Evolutionary conservation across 441 rosid species (phyloP).

Genomic region (Eutrema salsugineum): DNA sequence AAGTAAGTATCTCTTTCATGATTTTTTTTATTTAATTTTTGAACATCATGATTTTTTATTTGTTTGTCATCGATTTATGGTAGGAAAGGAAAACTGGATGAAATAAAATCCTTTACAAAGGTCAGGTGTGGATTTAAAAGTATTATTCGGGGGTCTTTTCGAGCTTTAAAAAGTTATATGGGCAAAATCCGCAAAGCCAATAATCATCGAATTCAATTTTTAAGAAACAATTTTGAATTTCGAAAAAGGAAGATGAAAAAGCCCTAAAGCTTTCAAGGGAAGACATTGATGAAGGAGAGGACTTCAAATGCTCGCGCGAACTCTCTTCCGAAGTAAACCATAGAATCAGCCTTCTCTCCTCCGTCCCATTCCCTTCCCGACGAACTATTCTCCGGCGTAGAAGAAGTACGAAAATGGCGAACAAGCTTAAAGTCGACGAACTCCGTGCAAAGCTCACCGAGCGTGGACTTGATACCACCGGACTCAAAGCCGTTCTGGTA

Average conservation of each 20-base stretch:
- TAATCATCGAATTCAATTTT: background rate
- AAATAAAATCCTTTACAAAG: background rate
- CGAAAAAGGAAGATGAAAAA: background rate
- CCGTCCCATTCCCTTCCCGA: background rate
- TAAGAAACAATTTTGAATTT: background rate
- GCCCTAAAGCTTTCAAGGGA: conserved; percentile 24
- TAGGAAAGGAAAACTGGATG: background rate
- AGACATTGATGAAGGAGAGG: conserved; percentile 13
- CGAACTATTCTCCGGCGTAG: background rate
- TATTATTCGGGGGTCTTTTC: background rate
- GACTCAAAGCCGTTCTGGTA: conserved; percentile 56
- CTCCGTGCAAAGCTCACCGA: conserved; percentile 58
- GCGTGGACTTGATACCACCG: conserved; percentile 56
- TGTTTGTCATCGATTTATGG: background rate
- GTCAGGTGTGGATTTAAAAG: background rate
- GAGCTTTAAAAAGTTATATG: background rate
- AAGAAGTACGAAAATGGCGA: conserved; percentile 38
- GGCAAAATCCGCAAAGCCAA: background rate
- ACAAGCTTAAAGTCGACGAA: conserved; percentile 56
- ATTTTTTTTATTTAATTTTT: too few relatives aligned
- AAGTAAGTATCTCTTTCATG: background rate
- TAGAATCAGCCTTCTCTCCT: background rate
- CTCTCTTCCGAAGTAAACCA: conserved; percentile 3
- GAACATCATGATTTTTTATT: background rate
- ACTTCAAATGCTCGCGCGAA: conserved; percentile 24